phyloP scores from a whole-genome alignment of 2,329 filamentous ascomycete genomes.

The Microsporum ferrugineum region DNA sequence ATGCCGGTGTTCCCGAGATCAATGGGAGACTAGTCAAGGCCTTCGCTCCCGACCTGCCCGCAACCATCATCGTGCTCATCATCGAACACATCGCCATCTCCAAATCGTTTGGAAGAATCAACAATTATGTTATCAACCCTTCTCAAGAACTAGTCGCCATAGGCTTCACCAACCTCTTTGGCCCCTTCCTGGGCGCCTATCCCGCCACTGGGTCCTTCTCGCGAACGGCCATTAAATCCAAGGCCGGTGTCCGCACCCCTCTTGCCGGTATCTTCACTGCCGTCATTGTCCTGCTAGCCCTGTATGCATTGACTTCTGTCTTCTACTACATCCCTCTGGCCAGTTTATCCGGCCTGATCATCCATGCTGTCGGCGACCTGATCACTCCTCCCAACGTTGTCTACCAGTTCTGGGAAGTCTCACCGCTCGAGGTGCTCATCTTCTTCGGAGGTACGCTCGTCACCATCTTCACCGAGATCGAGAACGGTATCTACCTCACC shows the following conservation, averaged over 20 bases:
- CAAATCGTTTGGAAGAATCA: conserved; percentile 50
- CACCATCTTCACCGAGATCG: conserved; percentile 41
- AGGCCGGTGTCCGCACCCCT: conserved; percentile 51
- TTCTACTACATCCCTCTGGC: conserved; percentile 59
- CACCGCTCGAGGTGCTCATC: conserved; percentile 41
- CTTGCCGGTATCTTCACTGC: conserved; percentile 50
- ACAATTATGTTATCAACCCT: conserved; percentile 52
- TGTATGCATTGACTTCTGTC: conserved; percentile 50
- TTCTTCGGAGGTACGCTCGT: conserved; percentile 53
- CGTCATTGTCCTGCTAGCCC: conserved; percentile 49
- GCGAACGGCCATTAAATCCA: conserved; percentile 55
- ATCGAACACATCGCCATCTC: conserved; percentile 56
- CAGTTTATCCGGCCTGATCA: conserved; percentile 54
- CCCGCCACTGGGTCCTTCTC: conserved; percentile 57
- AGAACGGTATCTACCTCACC: conserved; percentile 42
- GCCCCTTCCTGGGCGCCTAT: conserved; percentile 55
- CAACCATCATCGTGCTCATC: conserved; percentile 49
- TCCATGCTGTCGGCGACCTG: conserved; percentile 52
- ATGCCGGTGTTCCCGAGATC: conserved; percentile 37
- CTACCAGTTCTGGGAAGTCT: conserved; percentile 54
- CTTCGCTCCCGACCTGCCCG: conserved; percentile 45
- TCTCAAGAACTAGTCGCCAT: conserved; percentile 56
- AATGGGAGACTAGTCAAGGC: conserved; percentile 40
- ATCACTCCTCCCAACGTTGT: conserved; percentile 49
- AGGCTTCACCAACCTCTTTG: conserved; percentile 51